Conservation (phyloP, 2,329 filamentous ascomycete genomes). For the Fusarium sp. region DNA sequence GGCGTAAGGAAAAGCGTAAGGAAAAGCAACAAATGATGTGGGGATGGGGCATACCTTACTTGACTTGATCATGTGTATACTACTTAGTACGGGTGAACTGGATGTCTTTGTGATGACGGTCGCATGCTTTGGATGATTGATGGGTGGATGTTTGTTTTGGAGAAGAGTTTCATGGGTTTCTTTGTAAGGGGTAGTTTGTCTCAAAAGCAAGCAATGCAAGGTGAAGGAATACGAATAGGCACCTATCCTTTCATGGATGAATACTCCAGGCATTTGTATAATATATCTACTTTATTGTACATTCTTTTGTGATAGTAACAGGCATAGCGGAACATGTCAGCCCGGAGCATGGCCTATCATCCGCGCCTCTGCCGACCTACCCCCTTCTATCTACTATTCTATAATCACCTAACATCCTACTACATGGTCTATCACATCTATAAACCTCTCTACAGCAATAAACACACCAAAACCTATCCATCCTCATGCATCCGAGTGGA, state of each 20-base stretch:
- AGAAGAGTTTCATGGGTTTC: neutral
- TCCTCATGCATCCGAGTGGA: neutral
- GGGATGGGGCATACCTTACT: neutral
- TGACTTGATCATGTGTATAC: neutral
- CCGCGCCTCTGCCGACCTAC: no score
- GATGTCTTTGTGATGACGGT: neutral
- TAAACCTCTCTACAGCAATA: accelerated
- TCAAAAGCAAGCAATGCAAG: neutral
- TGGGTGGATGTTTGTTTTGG: neutral
- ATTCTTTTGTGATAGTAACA: accelerated
- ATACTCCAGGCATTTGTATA: no score
- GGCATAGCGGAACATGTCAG: no score
- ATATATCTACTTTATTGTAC: no score
- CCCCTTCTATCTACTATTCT: neutral
- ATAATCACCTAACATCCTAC: accelerated
- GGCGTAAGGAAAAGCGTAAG: constrained; percentile 27
- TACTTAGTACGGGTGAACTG: neutral
- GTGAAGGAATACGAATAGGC: neutral
- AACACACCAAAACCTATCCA: accelerated
- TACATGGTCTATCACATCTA: neutral
- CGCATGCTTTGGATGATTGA: neutral
- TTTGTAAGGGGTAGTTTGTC: neutral
- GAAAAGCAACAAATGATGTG: neutral
- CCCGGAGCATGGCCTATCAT: no score
- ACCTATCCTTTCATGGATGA: neutral